Evolutionary conservation across 2,329 filamentous ascomycete genomes (phyloP).

Genomic region (Helotiales sp.): DNA sequence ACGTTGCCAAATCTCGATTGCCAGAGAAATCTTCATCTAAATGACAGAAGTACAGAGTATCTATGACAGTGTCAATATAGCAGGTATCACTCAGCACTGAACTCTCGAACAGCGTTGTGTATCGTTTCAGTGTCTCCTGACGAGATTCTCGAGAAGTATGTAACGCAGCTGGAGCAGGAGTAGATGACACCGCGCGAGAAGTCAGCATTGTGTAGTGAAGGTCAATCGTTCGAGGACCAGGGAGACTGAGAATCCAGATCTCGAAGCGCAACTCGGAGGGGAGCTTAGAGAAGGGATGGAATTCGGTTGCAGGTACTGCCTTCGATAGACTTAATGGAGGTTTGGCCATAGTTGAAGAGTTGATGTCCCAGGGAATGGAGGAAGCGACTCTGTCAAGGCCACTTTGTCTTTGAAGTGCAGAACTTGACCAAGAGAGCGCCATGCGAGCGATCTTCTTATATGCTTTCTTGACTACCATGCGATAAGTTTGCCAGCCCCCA

Average conservation of each 20-base stretch:
- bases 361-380: neutral
- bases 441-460: neutral
- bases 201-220: neutral
- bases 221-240: neutral
- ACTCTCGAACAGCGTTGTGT: neutral
- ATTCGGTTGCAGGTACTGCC: neutral
- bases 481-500: neutral
- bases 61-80: neutral
- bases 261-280: constrained; percentile 9
- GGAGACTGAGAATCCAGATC: constrained; percentile 12
- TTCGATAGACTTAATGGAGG: neutral
- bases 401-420: neutral
- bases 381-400: neutral
- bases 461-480: neutral
- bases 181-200: neutral
- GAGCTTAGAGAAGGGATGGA: constrained; percentile 6
- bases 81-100: neutral
- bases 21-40: too few relatives aligned
- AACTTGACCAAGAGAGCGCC: neutral
- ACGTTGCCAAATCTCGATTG: too few relatives aligned
- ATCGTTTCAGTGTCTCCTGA: neutral
- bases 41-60: neutral
- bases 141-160: neutral
- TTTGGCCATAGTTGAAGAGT: neutral
- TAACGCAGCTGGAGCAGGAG: neutral